Evolutionary conservation across 1,284 basidiomycete species (phyloP).

Genomic region (Ceratobasidium sp.): DNA sequence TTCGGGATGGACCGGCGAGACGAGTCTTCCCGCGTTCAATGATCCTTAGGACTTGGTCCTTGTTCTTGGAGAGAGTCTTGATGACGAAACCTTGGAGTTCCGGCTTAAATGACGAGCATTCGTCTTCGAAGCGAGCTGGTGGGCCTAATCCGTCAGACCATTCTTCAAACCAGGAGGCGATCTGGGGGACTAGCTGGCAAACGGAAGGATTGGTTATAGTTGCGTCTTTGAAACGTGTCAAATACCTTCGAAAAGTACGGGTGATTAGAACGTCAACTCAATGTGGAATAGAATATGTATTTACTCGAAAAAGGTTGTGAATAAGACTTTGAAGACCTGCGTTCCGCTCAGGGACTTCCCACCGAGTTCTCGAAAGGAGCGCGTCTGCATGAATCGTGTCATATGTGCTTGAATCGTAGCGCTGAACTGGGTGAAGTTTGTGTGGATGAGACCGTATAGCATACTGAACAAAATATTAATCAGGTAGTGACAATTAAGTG

Average conservation of each 20-base stretch:
- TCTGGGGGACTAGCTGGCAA: slow-evolving; percentile 59
- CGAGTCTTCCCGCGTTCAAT: not conserved
- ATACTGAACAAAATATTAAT: slow-evolving; percentile 57
- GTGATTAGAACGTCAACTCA: not conserved
- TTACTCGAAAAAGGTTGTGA: slow-evolving; percentile 68
- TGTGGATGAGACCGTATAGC: slow-evolving; percentile 67
- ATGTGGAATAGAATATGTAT: slow-evolving; percentile 50
- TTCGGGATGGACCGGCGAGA: not conserved
- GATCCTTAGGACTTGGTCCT: slow-evolving; percentile 1
- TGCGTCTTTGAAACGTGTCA: slow-evolving; percentile 72
- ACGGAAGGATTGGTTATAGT: slow-evolving; percentile 64
- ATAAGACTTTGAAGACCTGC: slow-evolving; percentile 65
- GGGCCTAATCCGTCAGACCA: slow-evolving; percentile 63
- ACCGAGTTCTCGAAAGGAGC: slow-evolving; percentile 62
- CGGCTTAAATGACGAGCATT: slow-evolving; percentile 50
- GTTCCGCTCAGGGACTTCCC: slow-evolving; percentile 55
- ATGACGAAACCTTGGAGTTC: slow-evolving; percentile 55
- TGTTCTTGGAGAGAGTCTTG: not conserved
- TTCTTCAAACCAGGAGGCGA: slow-evolving; percentile 62
- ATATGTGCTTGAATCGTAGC: slow-evolving; percentile 63
- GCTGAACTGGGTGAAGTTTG: slow-evolving; percentile 65
- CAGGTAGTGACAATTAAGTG: not conserved
- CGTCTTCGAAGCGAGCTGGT: slow-evolving; percentile 59
- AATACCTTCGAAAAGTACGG: slow-evolving; percentile 60
- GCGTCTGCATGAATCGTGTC: slow-evolving; percentile 58